Evolutionary conservation across 2,329 filamentous ascomycete genomes (phyloP), one percentile per base, ranked within the genome.

Genomic region (Aquanectria penicillioides): DNA sequence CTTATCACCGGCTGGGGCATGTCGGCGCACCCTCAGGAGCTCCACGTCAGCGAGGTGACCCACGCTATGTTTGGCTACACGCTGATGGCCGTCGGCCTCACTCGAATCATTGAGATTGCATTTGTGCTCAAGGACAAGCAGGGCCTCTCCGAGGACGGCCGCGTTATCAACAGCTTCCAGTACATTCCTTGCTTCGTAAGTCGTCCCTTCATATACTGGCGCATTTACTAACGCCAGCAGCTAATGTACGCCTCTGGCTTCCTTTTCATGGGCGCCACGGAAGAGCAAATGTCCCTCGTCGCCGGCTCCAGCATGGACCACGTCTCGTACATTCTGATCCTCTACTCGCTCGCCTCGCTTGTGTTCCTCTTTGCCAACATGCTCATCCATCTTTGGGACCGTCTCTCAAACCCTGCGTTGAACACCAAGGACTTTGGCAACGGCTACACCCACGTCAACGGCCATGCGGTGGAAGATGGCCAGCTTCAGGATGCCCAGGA

Each of bases 261-360:
- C 78, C 83, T 99, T 34, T 99, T 99, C 80, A 97, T 98, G 93
- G 91, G 93, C 26, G 94, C 95, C 13, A 98, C 93, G 1, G 95
- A 98, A 74, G 94, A 99, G 78, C 95, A 98, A 77, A 97, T 98
- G 92, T 71, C 82, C 18, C 81, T 97, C 2, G 81, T 98, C 5
- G 83, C 86, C 34, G 81, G 86, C 33, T 90, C 91, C 0, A 84
- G 88, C 58, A 88, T 98, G 69, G 93, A 93, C 22, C 93, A 96
- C 71, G 92, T 98, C 36, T 90, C 94, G 5, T 99, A 98, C 75
- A 87, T 98, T 34, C 83, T 99, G 22, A 94, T 98, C 50, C 80
- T 97, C 9, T 98, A 91, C 82, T 97, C 92, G 69, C 82, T 97
- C 48, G 90, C 94, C 20, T 97, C 97, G 75, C 77, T 99, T 17